These are phyloP conservation scores for Hemileccinum rubropunctum DNA, from an alignment of 768 basidiomycete genomes.

Conservation along the genomic window DNA sequence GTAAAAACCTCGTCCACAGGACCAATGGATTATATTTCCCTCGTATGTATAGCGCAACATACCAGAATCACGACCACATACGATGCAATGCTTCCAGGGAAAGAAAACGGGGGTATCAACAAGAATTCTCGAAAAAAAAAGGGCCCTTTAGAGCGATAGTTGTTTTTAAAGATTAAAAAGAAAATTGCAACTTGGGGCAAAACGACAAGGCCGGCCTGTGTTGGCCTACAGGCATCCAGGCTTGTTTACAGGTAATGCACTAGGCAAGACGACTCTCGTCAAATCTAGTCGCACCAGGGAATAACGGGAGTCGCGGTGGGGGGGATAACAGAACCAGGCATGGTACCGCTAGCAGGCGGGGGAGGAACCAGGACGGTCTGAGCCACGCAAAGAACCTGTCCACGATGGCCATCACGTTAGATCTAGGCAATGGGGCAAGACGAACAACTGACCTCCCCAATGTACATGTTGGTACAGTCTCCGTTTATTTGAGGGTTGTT, in stretches of 20 bases:
- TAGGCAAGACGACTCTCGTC: neutral
- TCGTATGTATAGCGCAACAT: conserved; percentile 25
- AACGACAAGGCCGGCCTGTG: conserved; percentile 30
- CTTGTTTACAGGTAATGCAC: neutral
- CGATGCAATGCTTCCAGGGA: conserved; percentile 9
- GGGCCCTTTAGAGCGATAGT: neutral
- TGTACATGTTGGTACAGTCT: conserved; percentile 64
- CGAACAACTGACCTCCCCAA: conserved; percentile 59
- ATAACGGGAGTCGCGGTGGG: conserved; percentile 33
- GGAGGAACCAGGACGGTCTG: conserved; percentile 42
- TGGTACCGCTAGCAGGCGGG: conserved; percentile 34
- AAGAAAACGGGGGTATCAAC: conserved; percentile 24
- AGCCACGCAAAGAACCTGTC: conserved; percentile 55
- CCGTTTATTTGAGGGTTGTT: conserved; percentile 76
- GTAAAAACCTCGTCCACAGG: conserved; percentile 9
- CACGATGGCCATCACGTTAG: neutral
- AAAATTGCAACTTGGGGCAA: neutral
- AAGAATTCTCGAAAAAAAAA: conserved; percentile 8
- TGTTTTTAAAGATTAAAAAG: neutral
- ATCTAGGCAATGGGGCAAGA: neutral
- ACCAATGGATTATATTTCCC: conserved; percentile 12
- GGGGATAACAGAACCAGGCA: conserved; percentile 30
- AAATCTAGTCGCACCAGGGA: conserved; percentile 49
- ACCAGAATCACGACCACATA: conserved; percentile 27
- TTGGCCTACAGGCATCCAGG: conserved; percentile 12